Evolutionary conservation across 306 rosid genomes (phyloP).

Genomic region (Citrullus colocynthis): DNA sequence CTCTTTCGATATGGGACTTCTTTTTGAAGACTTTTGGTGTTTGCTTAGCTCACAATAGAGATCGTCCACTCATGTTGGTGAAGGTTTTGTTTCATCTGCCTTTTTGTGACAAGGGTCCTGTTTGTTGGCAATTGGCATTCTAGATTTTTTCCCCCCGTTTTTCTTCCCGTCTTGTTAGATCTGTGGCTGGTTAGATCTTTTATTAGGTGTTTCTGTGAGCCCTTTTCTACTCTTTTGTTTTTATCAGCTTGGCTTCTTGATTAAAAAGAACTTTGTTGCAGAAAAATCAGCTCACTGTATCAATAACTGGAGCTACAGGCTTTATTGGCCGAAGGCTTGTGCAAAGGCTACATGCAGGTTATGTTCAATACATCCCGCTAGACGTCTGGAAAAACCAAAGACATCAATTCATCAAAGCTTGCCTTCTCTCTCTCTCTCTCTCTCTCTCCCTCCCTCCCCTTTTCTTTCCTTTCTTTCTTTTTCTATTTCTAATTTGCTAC

Average conservation of each 20-base stretch:
- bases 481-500: neutral
- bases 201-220: neutral
- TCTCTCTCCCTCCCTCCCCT: neutral
- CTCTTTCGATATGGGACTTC: neutral
- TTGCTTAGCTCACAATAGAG: neutral
- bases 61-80: neutral
- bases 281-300: conserved; percentile 56
- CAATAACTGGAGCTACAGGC: conserved; percentile 96
- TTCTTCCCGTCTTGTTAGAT: neutral
- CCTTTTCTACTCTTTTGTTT: neutral
- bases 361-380: conserved; percentile 8
- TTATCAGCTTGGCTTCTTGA: neutral
- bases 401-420: neutral
- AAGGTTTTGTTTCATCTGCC: neutral
- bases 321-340: conserved; percentile 87
- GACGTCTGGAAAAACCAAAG: neutral
- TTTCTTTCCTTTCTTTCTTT: neutral
- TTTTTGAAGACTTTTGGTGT: neutral
- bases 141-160: neutral
- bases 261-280: conserved; percentile 21
- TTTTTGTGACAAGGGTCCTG: neutral
- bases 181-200: neutral
- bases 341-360: conserved; percentile 81
- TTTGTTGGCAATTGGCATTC: neutral
- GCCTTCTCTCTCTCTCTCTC: neutral